phyloP scores from a whole-genome alignment of 345 rosid species.

The Eutrema japonicum region DNA sequence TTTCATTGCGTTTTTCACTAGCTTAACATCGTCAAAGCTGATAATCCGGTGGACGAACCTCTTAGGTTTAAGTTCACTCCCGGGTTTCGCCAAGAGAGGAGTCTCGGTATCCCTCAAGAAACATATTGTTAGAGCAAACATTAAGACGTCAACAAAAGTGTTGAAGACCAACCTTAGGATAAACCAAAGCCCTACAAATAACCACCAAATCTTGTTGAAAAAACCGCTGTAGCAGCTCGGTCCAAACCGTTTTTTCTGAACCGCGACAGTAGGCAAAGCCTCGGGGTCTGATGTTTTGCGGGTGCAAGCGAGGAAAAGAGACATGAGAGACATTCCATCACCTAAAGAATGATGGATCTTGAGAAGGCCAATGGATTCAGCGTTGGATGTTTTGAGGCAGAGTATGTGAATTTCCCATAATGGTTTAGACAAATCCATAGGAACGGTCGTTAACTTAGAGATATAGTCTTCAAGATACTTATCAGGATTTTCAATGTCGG shows the following conservation, averaged over 20 bases:
- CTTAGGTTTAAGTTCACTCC: conserved; percentile 38
- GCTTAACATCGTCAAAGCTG: conserved; percentile 68
- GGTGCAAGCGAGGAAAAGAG: conserved; percentile 62
- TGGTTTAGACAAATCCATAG: conserved; percentile 70
- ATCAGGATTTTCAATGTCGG: conserved; percentile 50
- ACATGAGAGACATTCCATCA: conserved; percentile 66
- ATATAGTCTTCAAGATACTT: conserved; percentile 68
- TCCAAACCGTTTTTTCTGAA: conserved; percentile 32
- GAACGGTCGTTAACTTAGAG: conserved; percentile 58
- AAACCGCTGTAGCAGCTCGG: conserved; percentile 17
- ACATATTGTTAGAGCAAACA: conserved; percentile 49
- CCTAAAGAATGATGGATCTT: conserved; percentile 69
- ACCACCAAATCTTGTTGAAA: conserved; percentile 45
- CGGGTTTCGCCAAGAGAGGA: conserved; percentile 52
- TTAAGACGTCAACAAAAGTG: conserved; percentile 54
- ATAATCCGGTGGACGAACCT: conserved; percentile 52
- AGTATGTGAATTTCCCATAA: conserved; percentile 84
- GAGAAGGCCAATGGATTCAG: conserved; percentile 56
- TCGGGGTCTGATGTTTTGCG: conserved; percentile 63
- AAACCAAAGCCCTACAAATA: conserved; percentile 51
- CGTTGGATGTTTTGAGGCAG: conserved; percentile 60
- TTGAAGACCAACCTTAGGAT: conserved; percentile 52
- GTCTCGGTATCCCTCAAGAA: conserved; percentile 59
- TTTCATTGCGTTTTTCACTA: conserved; percentile 43
- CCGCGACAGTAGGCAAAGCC: conserved; percentile 63